A percentile compares a stretch with the other conserved stretches of the same genome.
phyloP scores from a whole-genome alignment of 768 basidiomycete genomes.

The Exidia glandulosa region DNA sequence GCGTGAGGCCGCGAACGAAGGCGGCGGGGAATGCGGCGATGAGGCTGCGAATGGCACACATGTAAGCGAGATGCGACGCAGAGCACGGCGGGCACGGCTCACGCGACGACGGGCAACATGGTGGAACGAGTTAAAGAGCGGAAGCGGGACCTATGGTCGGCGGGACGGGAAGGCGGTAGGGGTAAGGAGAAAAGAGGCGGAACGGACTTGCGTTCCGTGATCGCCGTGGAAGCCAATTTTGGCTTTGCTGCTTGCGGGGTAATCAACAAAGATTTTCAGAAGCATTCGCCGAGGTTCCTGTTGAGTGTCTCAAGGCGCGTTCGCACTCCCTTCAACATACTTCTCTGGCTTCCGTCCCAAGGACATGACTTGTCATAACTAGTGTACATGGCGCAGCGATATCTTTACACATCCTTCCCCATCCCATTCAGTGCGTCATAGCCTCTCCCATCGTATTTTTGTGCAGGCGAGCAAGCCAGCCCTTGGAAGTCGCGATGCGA shows the following conservation, averaged over 20 bases:
- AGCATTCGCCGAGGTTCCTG: too few species aligned
- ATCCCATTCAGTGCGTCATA: not conserved
- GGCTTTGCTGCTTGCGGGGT: too few species aligned
- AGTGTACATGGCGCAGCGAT: too few species aligned
- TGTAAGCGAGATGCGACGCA: too few species aligned
- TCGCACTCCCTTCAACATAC: too few species aligned
- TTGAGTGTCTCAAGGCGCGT: too few species aligned
- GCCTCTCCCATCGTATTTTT: not conserved
- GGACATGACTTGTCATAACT: too few species aligned
- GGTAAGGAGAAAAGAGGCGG: not conserved
- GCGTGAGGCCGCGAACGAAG: not conserved
- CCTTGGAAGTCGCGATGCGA: not conserved
- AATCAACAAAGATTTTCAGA: too few species aligned
- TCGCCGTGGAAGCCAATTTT: too few species aligned
- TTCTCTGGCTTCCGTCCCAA: too few species aligned
- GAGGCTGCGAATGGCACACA: not conserved
- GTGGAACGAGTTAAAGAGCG: not conserved
- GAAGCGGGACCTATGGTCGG: not conserved
- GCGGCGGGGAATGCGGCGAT: not conserved
- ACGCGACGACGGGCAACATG: not conserved
- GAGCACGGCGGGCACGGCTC: not conserved
- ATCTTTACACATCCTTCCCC: too few species aligned
- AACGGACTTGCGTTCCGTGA: too few species aligned
- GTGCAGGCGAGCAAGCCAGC: not conserved
- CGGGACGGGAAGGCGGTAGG: not conserved